Conservation (phyloP, 2,329 filamentous ascomycete species). For the Penicillium verrucosum region DNA sequence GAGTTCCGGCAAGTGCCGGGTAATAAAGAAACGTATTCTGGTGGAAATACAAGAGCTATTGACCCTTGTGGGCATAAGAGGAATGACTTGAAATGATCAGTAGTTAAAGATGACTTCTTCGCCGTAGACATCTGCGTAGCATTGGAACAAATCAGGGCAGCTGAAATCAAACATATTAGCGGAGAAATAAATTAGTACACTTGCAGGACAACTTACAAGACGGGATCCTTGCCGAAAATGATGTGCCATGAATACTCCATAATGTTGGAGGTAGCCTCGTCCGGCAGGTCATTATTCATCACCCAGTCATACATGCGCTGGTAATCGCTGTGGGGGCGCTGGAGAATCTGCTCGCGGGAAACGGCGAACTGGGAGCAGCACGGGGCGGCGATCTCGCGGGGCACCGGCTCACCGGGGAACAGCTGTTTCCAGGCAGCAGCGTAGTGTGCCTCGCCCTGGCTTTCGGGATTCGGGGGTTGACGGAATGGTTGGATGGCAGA, state of each 20-base stretch:
- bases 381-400: slow-evolving; percentile 50
- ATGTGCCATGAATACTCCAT: slow-evolving; percentile 65
- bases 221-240: slow-evolving; percentile 41
- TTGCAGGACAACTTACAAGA: slow-evolving; percentile 29
- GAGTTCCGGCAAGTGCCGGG: slow-evolving; percentile 3
- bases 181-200: background rate
- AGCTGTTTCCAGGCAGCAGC: slow-evolving; percentile 29
- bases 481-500: slow-evolving; percentile 30
- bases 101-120: slow-evolving; percentile 20
- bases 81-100: background rate
- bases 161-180: slow-evolving; percentile 13
- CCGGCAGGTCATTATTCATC: slow-evolving; percentile 50
- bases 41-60: background rate
- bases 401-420: slow-evolving; percentile 36
- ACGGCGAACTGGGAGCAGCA: slow-evolving; percentile 65
- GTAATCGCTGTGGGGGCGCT: slow-evolving; percentile 52
- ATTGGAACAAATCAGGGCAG: slow-evolving; percentile 25
- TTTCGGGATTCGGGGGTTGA: slow-evolving; percentile 19
- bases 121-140: slow-evolving; percentile 26
- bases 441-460: slow-evolving; percentile 29
- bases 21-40: background rate
- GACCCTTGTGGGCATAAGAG: background rate
- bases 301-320: slow-evolving; percentile 57
- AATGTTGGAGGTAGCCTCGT: slow-evolving; percentile 55
- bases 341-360: slow-evolving; percentile 49